Conservation (phyloP, 129 eudicot species). For the Centella asiatica region DNA sequence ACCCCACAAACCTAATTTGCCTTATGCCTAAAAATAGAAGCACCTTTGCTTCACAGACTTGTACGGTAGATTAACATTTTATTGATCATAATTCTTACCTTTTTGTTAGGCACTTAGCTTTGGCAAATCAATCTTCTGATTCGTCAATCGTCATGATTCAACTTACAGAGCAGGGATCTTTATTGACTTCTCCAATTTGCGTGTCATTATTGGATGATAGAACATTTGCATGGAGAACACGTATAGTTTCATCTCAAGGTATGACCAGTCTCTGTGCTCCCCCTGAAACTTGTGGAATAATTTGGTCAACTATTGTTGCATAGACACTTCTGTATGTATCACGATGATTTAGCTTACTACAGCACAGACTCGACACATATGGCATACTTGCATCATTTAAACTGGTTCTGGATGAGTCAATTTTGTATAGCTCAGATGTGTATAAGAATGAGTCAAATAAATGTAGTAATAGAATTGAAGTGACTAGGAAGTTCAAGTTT, state of each 20-base stretch:
- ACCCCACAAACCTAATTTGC: too few species aligned
- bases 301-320: background rate
- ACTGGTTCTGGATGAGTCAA: too few species aligned
- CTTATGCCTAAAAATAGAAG: too few species aligned
- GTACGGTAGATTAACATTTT: background rate
- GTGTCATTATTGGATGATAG: slow-evolving; percentile 50
- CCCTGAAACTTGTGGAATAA: background rate
- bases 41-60: background rate
- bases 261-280: slow-evolving; percentile 13
- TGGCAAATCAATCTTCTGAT: slow-evolving; percentile 49
- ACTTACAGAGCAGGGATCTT: slow-evolving; percentile 43
- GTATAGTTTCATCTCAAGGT: slow-evolving; percentile 68
- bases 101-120: slow-evolving; percentile 49
- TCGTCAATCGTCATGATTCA: slow-evolving; percentile 54
- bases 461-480: too few species aligned
- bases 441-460: too few species aligned
- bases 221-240: slow-evolving; percentile 84
- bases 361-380: too few species aligned
- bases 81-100: slow-evolving; percentile 1
- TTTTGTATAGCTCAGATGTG: too few species aligned
- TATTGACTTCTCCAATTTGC: slow-evolving; percentile 55
- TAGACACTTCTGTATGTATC: background rate
- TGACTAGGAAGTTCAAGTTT: too few species aligned
- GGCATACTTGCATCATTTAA: too few species aligned
- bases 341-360: too few species aligned